A percentile compares a stretch with the other conserved stretches of the same genome.
Evolutionary conservation across 2,329 filamentous ascomycete species (phyloP).

Genomic region (Neurospora crassa): DNA sequence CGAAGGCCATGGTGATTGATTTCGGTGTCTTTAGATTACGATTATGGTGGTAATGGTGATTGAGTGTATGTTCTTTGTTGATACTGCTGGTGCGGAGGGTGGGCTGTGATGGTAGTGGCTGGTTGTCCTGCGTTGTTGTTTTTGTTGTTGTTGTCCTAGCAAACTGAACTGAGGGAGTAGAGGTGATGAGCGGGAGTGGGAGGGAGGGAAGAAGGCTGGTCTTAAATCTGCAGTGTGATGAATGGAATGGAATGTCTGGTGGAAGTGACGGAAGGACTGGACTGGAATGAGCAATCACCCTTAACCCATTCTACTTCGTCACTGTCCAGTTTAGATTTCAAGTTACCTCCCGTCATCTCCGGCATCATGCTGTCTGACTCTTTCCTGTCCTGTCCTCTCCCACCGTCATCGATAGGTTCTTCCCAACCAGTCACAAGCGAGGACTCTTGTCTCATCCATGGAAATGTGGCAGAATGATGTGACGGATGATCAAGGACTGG

Average conservation of each 20-base stretch:
- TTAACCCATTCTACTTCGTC: neutral
- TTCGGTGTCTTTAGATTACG: neutral
- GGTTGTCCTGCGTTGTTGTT: neutral
- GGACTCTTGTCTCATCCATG: neutral
- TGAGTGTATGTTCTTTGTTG: neutral
- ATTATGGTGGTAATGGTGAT: neutral
- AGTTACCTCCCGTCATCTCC: neutral
- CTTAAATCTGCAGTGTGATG: neutral
- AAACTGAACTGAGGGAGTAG: neutral
- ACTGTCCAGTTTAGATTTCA: neutral
- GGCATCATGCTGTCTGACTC: neutral
- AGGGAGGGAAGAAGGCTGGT: neutral
- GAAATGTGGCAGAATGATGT: neutral
- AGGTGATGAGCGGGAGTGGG: neutral
- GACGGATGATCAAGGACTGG: neutral
- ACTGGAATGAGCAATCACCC: neutral
- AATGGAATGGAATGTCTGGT: neutral
- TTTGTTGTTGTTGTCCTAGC: neutral
- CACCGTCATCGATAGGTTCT: neutral
- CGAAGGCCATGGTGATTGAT: slow-evolving; percentile 8
- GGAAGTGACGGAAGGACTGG: neutral
- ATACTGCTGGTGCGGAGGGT: neutral
- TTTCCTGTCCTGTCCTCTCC: neutral
- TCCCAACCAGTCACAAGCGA: neutral
- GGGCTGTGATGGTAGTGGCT: neutral